A percentile compares a stretch with the other conserved stretches of the same genome.
Evolutionary conservation across 352 stramenopile genomes (phyloP).

Genomic region (Salisapilia sapeloensis): DNA sequence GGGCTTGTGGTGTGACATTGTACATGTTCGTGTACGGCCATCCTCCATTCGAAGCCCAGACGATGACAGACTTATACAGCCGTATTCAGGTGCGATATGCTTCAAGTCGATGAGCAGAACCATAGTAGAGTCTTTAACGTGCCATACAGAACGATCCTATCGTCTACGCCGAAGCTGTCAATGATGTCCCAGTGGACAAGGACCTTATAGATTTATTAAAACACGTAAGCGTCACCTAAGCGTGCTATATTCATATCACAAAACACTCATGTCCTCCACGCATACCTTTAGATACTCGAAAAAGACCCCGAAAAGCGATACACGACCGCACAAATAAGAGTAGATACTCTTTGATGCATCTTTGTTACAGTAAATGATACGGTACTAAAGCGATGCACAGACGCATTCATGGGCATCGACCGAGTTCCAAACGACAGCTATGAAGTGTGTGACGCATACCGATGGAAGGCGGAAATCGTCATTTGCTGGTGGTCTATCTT

Average conservation of each 20-base stretch:
- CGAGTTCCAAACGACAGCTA: slow-evolving; percentile 47
- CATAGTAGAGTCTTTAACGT: slow-evolving; percentile 6
- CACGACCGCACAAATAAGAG: slow-evolving; percentile 50
- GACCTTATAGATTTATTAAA: slow-evolving; percentile 47
- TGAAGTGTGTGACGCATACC: slow-evolving; percentile 48
- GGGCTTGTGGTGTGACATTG: slow-evolving; percentile 90
- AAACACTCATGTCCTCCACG: not conserved
- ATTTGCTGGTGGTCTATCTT: too few species aligned
- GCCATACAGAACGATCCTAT: slow-evolving; percentile 39
- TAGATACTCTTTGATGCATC: too few species aligned
- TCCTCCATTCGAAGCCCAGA: slow-evolving; percentile 85
- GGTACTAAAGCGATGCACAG: slow-evolving; percentile 5
- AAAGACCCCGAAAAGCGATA: slow-evolving; percentile 43
- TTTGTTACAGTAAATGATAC: too few species aligned
- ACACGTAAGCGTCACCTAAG: slow-evolving; percentile 11
- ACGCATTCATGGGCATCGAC: slow-evolving; percentile 52
- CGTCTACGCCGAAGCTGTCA: slow-evolving; percentile 18
- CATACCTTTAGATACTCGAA: slow-evolving; percentile 34
- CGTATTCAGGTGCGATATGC: slow-evolving; percentile 64
- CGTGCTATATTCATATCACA: not conserved
- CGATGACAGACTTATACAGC: slow-evolving; percentile 83
- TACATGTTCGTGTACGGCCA: slow-evolving; percentile 94
- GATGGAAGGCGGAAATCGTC: slow-evolving; percentile 21
- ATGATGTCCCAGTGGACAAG: slow-evolving; percentile 27
- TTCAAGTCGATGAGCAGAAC: slow-evolving; percentile 3